Conservation (phyloP, 2,329 filamentous ascomycete species). For the Zymoseptoria crescenta region DNA sequence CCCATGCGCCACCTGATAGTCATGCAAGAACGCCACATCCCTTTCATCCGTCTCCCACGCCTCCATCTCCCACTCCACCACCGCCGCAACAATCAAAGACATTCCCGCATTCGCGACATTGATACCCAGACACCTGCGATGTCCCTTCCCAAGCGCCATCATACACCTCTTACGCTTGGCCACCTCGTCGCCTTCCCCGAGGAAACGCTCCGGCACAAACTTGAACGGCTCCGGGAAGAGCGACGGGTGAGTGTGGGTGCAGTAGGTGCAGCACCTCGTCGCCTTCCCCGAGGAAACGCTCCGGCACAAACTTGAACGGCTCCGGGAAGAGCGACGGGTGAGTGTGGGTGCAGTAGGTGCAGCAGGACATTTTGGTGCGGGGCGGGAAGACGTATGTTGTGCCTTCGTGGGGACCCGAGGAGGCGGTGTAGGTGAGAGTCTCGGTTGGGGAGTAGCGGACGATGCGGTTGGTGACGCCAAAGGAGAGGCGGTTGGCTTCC, state of each 20-base stretch:
- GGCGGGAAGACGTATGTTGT: constrained; percentile 13
- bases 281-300: constrained; percentile 27
- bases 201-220: constrained; percentile 31
- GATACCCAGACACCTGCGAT: constrained; percentile 3
- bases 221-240: constrained; percentile 26
- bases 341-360: constrained; percentile 27
- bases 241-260: constrained; percentile 28
- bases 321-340: constrained; percentile 27
- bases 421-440: constrained; percentile 8
- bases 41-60: constrained; percentile 2
- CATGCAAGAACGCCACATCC: constrained; percentile 5
- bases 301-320: constrained; percentile 26
- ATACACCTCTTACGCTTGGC: constrained; percentile 2
- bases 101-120: constrained; percentile 5
- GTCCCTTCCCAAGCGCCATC: constrained; percentile 4
- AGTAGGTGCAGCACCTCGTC: constrained; percentile 1
- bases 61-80: constrained; percentile 3
- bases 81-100: constrained; percentile 2
- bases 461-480: constrained; percentile 14
- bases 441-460: constrained; percentile 15
- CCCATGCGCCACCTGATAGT: constrained; percentile 7
- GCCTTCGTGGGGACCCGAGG: constrained; percentile 24
- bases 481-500: constrained; percentile 19
- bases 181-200: constrained; percentile 11
- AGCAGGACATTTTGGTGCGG: constrained; percentile 26